Evolutionary conservation across 768 basidiomycete genomes (phyloP).

Genomic region (Cystobasidium ongulense): DNA sequence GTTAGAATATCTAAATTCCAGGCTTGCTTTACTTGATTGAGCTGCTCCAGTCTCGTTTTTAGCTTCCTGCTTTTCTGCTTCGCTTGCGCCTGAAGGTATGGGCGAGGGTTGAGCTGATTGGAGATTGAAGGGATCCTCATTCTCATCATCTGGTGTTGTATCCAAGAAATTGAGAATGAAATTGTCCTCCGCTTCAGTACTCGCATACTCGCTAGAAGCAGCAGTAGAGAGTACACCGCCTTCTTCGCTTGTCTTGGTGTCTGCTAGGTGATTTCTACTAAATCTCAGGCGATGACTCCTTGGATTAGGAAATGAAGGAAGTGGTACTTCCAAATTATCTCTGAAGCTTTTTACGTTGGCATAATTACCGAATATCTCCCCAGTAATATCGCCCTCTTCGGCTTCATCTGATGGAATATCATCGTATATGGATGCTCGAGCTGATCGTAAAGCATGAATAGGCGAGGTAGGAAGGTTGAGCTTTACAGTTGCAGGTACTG

Average conservation of each 20-base stretch:
- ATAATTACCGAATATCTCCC: not conserved
- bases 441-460: slow-evolving; percentile 1
- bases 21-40: not conserved
- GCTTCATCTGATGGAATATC: slow-evolving; percentile 16
- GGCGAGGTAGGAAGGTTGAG: slow-evolving; percentile 18
- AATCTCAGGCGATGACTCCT: not conserved
- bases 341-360: not conserved
- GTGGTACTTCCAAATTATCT: not conserved
- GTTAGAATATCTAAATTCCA: not conserved
- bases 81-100: not conserved
- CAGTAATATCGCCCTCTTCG: not conserved
- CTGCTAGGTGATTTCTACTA: not conserved
- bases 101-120: not conserved
- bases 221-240: not conserved
- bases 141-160: slow-evolving; percentile 23
- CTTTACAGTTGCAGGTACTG: not conserved
- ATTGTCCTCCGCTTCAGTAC: not conserved
- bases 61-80: not conserved
- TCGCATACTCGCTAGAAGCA: not conserved
- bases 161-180: slow-evolving; percentile 8
- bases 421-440: slow-evolving; percentile 22
- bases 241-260: not conserved
- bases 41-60: not conserved
- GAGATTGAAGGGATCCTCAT: slow-evolving; percentile 15
- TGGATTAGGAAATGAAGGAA: not conserved